Base-by-base conservation (phyloP, 306 rosid species). In the Quercus ilex region DNA sequence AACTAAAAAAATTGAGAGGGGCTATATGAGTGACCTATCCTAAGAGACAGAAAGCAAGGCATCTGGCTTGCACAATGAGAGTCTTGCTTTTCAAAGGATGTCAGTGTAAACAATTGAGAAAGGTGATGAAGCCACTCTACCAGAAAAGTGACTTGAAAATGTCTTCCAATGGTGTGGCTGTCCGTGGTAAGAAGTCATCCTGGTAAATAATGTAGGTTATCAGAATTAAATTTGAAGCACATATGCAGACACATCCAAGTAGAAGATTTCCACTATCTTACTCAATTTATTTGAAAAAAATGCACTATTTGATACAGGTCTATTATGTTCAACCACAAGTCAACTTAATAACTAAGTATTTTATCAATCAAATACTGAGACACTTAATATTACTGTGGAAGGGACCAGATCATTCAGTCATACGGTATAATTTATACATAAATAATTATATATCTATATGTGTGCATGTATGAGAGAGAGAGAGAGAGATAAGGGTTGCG, bases 161-260 rank as follows among this genome's bases (percentile, higher is more conserved):
- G 88, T 94, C 98, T 87, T 94, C 98, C 90, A 94, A 86, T 65
- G 98, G 98, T 57, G 98, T 94, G 73, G 98, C 98, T 12, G 97
- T 94, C 87, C 98, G 89, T 15, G 98, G 97, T 74, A 94, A 87
- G 87, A 94, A 94, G 86, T 94, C 98, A 88, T 94, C 98, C 98
- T 94, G 90, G 25, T 19, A 67, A 35, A 35, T 23, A 67, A 67
- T 67, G 72, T n/a, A 19, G 15, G 72, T 35, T 31, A 67, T 33
- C 52, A 33, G 72, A 33, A 35, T 67, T 67, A 67, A 67, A 67
- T 35, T 35, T 19, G 72, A 19, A 18, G 18, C 38, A 35, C 5
- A 35, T 35, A 49, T 33, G 72, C 57, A 20, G 53, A 55, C 49
- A 56, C 74, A 15, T 38, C 74, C 19, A 4, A 21, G 25, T 51